Conservation (phyloP, 768 basidiomycete genomes). For the Lactarius hengduanensis region DNA sequence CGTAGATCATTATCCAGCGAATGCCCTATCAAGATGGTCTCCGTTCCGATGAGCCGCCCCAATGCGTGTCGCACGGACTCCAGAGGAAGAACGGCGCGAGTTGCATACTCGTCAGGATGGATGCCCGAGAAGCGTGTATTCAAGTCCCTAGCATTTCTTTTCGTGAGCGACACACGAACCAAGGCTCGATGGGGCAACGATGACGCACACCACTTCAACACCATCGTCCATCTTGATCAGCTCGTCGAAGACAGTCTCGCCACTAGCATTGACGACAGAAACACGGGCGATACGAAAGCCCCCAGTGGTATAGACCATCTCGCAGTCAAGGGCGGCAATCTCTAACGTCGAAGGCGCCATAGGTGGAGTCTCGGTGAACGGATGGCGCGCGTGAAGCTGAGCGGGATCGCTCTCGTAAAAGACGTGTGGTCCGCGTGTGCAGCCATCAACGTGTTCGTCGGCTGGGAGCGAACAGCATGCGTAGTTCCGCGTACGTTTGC, state of each 20-base stretch:
- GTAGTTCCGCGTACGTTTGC: slow-evolving; percentile 66
- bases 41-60: slow-evolving; percentile 65
- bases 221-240: slow-evolving; percentile 77
- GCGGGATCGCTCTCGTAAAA: slow-evolving; percentile 75
- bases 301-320: slow-evolving; percentile 94
- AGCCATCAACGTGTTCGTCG: slow-evolving; percentile 57
- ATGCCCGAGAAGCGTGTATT: slow-evolving; percentile 92
- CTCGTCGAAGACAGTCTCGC: slow-evolving; percentile 77
- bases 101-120: slow-evolving; percentile 53
- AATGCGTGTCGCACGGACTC: slow-evolving; percentile 64
- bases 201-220: slow-evolving; percentile 69
- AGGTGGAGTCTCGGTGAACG: slow-evolving; percentile 56
- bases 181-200: neutral
- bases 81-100: slow-evolving; percentile 62
- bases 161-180: neutral
- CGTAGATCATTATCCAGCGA: slow-evolving; percentile 93
- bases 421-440: slow-evolving; percentile 80
- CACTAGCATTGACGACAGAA: slow-evolving; percentile 80
- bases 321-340: slow-evolving; percentile 90
- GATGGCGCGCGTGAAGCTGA: slow-evolving; percentile 68
- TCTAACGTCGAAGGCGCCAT: slow-evolving; percentile 50
- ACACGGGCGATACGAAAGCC: slow-evolving; percentile 90
- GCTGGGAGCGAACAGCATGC: slow-evolving; percentile 75
- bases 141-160: slow-evolving; percentile 59
- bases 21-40: slow-evolving; percentile 88